These are phyloP conservation scores for Leishmania braziliensis DNA, from an alignment of 208 protist species.

Conservation along the genomic window DNA sequence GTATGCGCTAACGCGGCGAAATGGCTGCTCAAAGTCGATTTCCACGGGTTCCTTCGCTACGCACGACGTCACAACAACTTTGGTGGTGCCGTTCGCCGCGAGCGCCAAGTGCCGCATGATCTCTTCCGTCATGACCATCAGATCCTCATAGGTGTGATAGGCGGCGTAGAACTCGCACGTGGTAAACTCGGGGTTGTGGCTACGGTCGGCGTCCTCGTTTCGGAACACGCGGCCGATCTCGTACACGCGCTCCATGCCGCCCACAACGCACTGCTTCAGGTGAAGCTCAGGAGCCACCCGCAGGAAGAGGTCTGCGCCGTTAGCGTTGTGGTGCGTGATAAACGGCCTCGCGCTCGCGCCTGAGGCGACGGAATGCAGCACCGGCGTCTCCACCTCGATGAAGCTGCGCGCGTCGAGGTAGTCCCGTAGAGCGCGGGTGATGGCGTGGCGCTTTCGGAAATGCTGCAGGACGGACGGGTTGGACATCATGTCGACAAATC, in stretches of 20 bases:
- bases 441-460: constrained; percentile 67
- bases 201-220: constrained; percentile 94
- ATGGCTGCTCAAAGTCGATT: constrained; percentile 91
- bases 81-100: constrained; percentile 48
- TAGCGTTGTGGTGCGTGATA: constrained; percentile 91
- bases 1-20: constrained; percentile 88
- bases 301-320: constrained; percentile 76
- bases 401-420: constrained; percentile 82
- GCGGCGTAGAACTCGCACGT: constrained; percentile 94
- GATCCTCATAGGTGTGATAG: constrained; percentile 94
- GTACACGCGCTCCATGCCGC: constrained; percentile 94
- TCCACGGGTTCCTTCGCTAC: constrained; percentile 27
- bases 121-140: constrained; percentile 94
- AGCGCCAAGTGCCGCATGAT: constrained; percentile 81
- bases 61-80: constrained; percentile 40
- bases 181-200: constrained; percentile 97
- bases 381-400: constrained; percentile 95
- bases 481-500: constrained; percentile 90
- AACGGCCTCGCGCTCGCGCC: constrained; percentile 94
- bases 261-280: constrained; percentile 95
- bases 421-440: constrained; percentile 63
- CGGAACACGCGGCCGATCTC: constrained; percentile 95
- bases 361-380: constrained; percentile 85
- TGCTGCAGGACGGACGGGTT: constrained; percentile 49
- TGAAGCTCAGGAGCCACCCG: constrained; percentile 94